phyloP scores from a whole-genome alignment of 352 stramenopile genomes.

The Pythium sukuiense region DNA sequence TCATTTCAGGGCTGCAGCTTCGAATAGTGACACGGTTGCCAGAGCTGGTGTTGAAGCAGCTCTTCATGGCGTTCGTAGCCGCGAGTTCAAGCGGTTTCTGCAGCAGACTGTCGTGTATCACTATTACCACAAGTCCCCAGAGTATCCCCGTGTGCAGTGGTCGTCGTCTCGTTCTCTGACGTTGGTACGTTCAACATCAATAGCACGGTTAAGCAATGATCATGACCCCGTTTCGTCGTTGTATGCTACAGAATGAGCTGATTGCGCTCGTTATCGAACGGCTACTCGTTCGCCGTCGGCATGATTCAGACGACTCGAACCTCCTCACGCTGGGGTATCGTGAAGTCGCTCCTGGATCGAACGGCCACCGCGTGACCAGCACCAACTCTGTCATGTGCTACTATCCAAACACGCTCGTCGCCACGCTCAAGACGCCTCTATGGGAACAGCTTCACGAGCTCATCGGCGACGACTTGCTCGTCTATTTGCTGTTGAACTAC shows the following conservation, averaged over 20 bases:
- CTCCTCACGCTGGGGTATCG: slow-evolving; percentile 71
- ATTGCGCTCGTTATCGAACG: slow-evolving; percentile 30
- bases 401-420: slow-evolving; percentile 75
- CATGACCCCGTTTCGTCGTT: no score
- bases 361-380: slow-evolving; percentile 51
- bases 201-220: no score
- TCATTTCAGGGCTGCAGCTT: neutral
- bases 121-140: slow-evolving; percentile 13
- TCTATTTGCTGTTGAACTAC: slow-evolving; percentile 66
- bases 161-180: slow-evolving; percentile 7
- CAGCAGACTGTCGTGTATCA: slow-evolving; percentile 17
- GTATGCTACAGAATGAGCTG: slow-evolving; percentile 19
- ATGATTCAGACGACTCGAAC: slow-evolving; percentile 51
- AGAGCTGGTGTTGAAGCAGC: neutral
- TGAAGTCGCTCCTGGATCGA: slow-evolving; percentile 38
- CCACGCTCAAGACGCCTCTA: slow-evolving; percentile 46
- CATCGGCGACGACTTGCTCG: slow-evolving; percentile 69
- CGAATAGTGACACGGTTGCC: neutral
- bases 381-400: slow-evolving; percentile 71
- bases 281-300: slow-evolving; percentile 42
- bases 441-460: slow-evolving; percentile 54
- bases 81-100: slow-evolving; percentile 16
- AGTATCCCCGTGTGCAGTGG: slow-evolving; percentile 11
- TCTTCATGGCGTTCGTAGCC: neutral
- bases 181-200: neutral